These are phyloP conservation scores for Martensiomyces pterosporus DNA, from an alignment of 192 early-diverging fungal species.

Conservation along the genomic window DNA sequence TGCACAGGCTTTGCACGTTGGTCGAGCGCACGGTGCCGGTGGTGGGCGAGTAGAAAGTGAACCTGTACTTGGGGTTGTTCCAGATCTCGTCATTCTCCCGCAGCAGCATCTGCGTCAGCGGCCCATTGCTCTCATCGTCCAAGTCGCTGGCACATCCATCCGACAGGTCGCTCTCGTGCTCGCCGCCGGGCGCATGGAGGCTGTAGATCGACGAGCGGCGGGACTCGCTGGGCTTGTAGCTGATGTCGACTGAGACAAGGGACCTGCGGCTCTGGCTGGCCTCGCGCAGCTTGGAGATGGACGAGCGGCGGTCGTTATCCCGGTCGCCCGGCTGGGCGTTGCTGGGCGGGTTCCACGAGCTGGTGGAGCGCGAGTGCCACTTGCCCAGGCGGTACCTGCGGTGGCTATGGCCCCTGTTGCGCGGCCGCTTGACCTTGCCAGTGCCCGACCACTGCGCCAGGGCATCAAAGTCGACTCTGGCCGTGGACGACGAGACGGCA, in stretches of 20 bases:
- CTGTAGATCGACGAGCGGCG: constrained; percentile 34
- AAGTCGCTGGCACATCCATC: constrained; percentile 4
- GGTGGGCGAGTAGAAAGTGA: constrained; percentile 62
- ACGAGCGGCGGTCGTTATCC: neutral
- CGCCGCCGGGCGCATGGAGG: constrained; percentile 1
- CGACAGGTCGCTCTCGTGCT: constrained; percentile 2
- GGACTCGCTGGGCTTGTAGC: constrained; percentile 45
- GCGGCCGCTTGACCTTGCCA: constrained; percentile 19
- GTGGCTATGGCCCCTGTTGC: constrained; percentile 6
- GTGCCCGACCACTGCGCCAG: constrained; percentile 42
- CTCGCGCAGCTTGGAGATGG: no score
- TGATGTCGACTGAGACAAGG: constrained; percentile 36
- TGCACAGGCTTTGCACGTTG: constrained; percentile 53
- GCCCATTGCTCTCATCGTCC: constrained; percentile 16
- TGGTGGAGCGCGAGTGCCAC: constrained; percentile 41
- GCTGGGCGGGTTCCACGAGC: constrained; percentile 48
- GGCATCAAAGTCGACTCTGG: constrained; percentile 26
- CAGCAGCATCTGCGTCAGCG: constrained; percentile 40
- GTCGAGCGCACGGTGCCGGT: constrained; percentile 58
- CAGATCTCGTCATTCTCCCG: constrained; percentile 47
- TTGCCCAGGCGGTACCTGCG: constrained; percentile 43
- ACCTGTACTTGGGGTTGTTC: constrained; percentile 51
- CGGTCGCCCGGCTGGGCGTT: neutral
- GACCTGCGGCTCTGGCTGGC: constrained; percentile 15
- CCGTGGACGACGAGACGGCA: neutral